Base-by-base conservation (phyloP, 1,284 basidiomycete genomes). In the Sporisorium sorghi region DNA sequence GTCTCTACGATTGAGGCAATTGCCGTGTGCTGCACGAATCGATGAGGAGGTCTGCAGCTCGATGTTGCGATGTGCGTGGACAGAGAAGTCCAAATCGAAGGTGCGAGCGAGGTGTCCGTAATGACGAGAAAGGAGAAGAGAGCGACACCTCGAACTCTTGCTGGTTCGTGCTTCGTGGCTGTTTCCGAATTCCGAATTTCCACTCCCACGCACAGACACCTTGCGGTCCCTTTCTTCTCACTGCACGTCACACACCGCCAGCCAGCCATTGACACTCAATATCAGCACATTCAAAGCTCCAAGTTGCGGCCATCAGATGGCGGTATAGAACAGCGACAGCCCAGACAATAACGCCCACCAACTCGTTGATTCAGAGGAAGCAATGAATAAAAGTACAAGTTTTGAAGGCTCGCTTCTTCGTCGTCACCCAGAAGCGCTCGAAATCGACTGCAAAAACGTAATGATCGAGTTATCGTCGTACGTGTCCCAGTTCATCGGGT, bases 401-500 rank as follows among this genome's bases (percentile, higher is more conserved):
- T 32, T 37, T 7, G 17, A 28, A 14, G 26, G 19, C 19, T 12
- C 24, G 8, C 21, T 21, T 35, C 30, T n/a, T n/a, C n/a, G n/a
- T n/a, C n/a, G n/a, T n/a, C n/a, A 64, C 9, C 50, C 55, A 6
- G 70, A 56, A 5, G 56, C 59, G 47, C 58, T 73, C 12, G 58
- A 62, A 35, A 75, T 75, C 12, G 58, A 62, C 54, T 75, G 72
- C 14, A 75, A 42, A 32, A 75, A 75, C 0, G 72, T 75, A 46
- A 75, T 75, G 56, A 75, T 75, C n/a, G 58, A 63, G 47, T 75
- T 75, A 33, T 75, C 72, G 55, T 75, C 72, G 42, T 66, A 61
- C 11, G 72, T 69, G 23, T 70, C 72, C 72, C 72, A 75, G 35
- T 75, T 66, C 54, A 69, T 75, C 28, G 72, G 72, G 42, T 75